A percentile compares a stretch with the other conserved stretches of the same genome.
These are phyloP conservation scores for Sporisorium iseilematis-ciliati DNA, from an alignment of 1,284 basidiomycete species.

Conservation along the genomic window DNA sequence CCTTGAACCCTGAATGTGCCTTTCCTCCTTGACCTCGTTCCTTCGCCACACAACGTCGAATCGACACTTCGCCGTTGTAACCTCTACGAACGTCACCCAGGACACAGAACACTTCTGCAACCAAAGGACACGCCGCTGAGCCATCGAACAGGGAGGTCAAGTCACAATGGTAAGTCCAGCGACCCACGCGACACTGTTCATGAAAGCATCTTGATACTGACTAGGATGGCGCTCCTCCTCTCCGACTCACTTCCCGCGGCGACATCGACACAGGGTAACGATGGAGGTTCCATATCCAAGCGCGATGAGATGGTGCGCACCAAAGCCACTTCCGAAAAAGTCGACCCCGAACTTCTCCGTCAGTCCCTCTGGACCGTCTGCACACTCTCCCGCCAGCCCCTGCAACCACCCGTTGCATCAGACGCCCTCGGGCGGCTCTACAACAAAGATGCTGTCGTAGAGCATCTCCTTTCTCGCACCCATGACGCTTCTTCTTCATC, in stretches of 20 bases:
- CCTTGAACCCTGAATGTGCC: slow-evolving; percentile 13
- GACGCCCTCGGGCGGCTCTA: slow-evolving; percentile 64
- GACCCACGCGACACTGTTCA: not conserved
- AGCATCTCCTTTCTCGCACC: slow-evolving; percentile 56
- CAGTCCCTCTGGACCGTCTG: slow-evolving; percentile 63
- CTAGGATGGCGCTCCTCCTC: not conserved
- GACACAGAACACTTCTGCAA: not conserved
- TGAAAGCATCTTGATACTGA: slow-evolving; percentile 4
- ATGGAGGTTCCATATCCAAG: slow-evolving; percentile 66
- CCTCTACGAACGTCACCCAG: not conserved
- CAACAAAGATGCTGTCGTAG: slow-evolving; percentile 66
- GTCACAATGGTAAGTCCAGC: slow-evolving; percentile 10
- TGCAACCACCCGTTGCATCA: slow-evolving; percentile 57
- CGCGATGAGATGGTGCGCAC: slow-evolving; percentile 65
- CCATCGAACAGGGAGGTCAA: not conserved
- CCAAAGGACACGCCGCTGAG: not conserved
- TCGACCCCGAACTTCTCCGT: slow-evolving; percentile 52
- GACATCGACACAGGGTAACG: slow-evolving; percentile 53
- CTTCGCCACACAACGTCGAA: not conserved
- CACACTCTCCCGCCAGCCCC: slow-evolving; percentile 53
- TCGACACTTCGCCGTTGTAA: not conserved
- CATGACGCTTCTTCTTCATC: not conserved
- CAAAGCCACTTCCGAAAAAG: slow-evolving; percentile 36
- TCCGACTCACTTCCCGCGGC: not conserved
- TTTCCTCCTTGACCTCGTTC: not conserved